Evolutionary conservation across 2,329 filamentous ascomycete genomes (phyloP), one percentile per base, ranked within the genome.

Genomic region (Paraphaeosphaeria minitans): DNA sequence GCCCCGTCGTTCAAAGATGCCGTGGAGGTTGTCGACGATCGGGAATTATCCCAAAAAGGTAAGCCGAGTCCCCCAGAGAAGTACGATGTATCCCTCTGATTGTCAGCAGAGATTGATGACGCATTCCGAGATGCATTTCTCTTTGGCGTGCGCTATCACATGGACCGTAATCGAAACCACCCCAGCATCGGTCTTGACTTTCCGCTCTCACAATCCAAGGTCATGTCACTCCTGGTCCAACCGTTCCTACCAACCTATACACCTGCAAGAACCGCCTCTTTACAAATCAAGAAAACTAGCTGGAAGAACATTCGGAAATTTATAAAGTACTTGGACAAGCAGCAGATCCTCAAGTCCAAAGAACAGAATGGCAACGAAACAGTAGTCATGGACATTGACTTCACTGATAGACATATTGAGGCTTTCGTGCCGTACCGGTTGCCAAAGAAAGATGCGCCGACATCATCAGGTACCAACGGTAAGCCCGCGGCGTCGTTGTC

Each of bases 301-400:
- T 89, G 85, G 85, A 90, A 90, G 76, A 89, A 85, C 60, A 83
- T 87, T 59, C 87, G 86, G 69, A 90, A 89, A 64, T 89, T 90
- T 71, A 84, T 90, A 75, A 90, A 89, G 66, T 79, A 84, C 54
- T 78, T 90, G 10, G 87, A 89, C 72, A 90, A 89, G 72, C 78
- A 85, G 49, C 72, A 80, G 19, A 77, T 89, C n/a, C 74, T 89
- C 64, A 89, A 87, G 67, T 83, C 82, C 47, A 90, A 90, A 70
- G 87, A 89, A 51, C 82, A 85, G 37, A 85, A 83, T 60, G 85
- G 86, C 4, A 84, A 87, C 37, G 87, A 90, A 68, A 86, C 85
- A 0, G 81, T 88, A 12, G 84, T 90, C 51, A 63, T 85, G 16
- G 87, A 89, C 64, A 83, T 89, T 49, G 87, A 89, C 69, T 90